phyloP scores from a whole-genome alignment of 2,329 filamentous ascomycete species.

The Fusarium sp. region DNA sequence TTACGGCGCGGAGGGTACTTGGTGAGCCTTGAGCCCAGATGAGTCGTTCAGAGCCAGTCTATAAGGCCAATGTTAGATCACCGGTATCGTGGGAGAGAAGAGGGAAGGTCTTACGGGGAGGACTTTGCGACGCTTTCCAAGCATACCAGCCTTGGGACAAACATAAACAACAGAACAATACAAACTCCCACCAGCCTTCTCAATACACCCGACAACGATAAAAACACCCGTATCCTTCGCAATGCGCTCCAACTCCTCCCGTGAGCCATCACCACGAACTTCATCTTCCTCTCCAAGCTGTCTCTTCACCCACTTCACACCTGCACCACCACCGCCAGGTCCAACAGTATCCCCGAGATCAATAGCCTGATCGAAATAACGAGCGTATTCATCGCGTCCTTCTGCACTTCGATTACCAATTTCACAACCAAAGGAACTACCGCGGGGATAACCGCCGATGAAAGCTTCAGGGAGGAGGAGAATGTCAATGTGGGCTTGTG shows the following conservation, averaged over 20 bases:
- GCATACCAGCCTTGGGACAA: conserved; percentile 75
- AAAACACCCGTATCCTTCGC: conserved; percentile 85
- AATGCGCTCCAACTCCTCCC: conserved; percentile 82
- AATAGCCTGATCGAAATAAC: conserved; percentile 82
- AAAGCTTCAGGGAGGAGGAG: conserved; percentile 94
- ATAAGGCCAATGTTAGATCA: not conserved
- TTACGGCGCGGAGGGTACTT: conserved; percentile 81
- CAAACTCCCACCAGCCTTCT: conserved; percentile 82
- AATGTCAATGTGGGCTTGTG: conserved; percentile 68
- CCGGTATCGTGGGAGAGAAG: too few species aligned
- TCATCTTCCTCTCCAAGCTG: conserved; percentile 58
- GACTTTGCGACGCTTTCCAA: conserved; percentile 92
- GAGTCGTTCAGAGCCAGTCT: conserved; percentile 84
- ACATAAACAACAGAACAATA: conserved; percentile 89
- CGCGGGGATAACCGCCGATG: conserved; percentile 90
- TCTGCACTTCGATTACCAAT: conserved; percentile 76
- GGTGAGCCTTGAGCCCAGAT: conserved; percentile 91
- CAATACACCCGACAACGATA: conserved; percentile 82
- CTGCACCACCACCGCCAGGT: conserved; percentile 71
- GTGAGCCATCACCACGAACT: conserved; percentile 69
- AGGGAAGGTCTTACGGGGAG: conserved; percentile 74
- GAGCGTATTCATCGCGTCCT: conserved; percentile 84
- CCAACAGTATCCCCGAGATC: conserved; percentile 84
- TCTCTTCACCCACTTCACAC: conserved; percentile 76
- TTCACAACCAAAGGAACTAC: conserved; percentile 79